Base-by-base conservation (phyloP, 1,139 yeast species). In the Blastobotrys illinoisensis region DNA sequence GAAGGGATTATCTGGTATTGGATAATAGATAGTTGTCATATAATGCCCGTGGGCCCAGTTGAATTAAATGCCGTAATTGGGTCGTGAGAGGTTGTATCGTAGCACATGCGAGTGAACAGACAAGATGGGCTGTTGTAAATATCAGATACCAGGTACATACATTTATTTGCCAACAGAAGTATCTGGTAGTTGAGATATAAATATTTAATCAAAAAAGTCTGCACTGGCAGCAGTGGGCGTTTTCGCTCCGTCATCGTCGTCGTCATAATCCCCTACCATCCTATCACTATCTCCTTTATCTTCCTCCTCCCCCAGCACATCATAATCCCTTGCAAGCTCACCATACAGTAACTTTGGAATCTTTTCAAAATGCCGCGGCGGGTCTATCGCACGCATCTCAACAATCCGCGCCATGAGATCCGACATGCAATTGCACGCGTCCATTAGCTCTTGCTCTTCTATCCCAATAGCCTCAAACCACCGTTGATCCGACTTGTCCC, bases 361-460 rank as follows among this genome's bases (percentile, higher is more conserved):
- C 16, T n/a, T 32, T 32, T 32, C 40, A 32, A 32, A 32, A 32
- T 32, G 40, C 40, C 40, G 40, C 40, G 40, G 40, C 7, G 40
- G 40, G 16, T 32, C 40, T 3, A 32, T 32, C 5, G 40, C 40
- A 6, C 40, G 40, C 5, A 32, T 6, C 40, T 32, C 40, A 3
- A 32, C 40, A 13, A 32, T 32, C 14, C 40, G 40, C 5, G 40
- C 16, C 40, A 32, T 32, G 5, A 32, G 11, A 32, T 68, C 72
- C 1, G 68, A 67, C 68, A 70, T 68, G 20, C 64, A 59, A 44
- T 67, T 68, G 45, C 68, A 64, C 0, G 61, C 64, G 44, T 62
- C 65, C 28, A 63, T 64, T 20, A 71, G 60, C 36, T 61, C 60
- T 4, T 53, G 48, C 44, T 67, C 62, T 6, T 60, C 54, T 9